Evolutionary conservation across 768 basidiomycete genomes (phyloP).

Genomic region (Xerocomus spinulosus): DNA sequence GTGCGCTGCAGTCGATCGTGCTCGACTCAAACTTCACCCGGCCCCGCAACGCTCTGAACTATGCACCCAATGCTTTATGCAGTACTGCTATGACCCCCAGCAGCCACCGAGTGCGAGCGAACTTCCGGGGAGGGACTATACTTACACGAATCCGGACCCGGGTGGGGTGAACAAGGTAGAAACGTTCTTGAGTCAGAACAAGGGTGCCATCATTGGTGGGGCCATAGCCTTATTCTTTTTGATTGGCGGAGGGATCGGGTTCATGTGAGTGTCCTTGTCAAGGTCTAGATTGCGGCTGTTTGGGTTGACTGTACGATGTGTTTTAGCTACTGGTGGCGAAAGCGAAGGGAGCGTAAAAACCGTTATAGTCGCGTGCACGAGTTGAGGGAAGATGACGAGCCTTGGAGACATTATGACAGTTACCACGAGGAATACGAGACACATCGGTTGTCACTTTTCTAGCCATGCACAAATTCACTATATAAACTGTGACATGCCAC

Average conservation of each 20-base stretch:
- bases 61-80: conserved; percentile 58
- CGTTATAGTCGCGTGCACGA: conserved; percentile 24
- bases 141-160: conserved; percentile 54
- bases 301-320: background rate
- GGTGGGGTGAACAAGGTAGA: conserved; percentile 40
- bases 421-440: conserved; percentile 13
- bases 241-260: conserved; percentile 33
- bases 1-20: conserved; percentile 59
- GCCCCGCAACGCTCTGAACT: conserved; percentile 36
- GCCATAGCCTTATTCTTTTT: conserved; percentile 39
- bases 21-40: conserved; percentile 38
- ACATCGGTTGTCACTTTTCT: conserved; percentile 7
- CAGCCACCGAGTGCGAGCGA: conserved; percentile 54
- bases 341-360: conserved; percentile 13
- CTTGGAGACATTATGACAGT: conserved; percentile 28
- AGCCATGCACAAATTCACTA: background rate
- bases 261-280: conserved; percentile 30
- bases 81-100: conserved; percentile 53
- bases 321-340: conserved; percentile 33
- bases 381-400: conserved; percentile 28
- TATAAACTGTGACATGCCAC: no score
- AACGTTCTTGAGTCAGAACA: conserved; percentile 42
- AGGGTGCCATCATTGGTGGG: conserved; percentile 47
- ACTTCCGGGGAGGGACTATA: conserved; percentile 36
- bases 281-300: background rate